Percentiles rank a stretch among this genome's conserved stretches.
Evolutionary conservation across 306 rosid genomes (phyloP).

Genomic region (Vigna mungo): DNA sequence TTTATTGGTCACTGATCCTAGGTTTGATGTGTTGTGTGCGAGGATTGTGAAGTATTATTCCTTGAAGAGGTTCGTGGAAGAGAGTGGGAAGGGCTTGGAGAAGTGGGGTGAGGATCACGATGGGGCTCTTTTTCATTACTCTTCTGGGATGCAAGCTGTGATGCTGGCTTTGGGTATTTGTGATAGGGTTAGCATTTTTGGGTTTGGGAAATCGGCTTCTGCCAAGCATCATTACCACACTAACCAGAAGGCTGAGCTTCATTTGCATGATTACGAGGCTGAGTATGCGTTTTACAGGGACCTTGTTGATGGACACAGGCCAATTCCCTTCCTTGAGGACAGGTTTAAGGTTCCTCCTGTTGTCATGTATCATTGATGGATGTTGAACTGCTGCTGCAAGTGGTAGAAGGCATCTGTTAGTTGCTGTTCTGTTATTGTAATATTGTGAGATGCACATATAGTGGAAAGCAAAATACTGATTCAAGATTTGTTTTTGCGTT

Average conservation of each 20-base stretch:
- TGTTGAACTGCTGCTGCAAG: neutral
- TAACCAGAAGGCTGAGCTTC: conserved; percentile 87
- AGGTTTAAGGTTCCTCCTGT: conserved; percentile 83
- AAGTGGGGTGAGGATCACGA: conserved; percentile 80
- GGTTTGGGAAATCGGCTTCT: conserved; percentile 80
- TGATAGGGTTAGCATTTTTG: conserved; percentile 81
- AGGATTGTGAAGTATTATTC: conserved; percentile 95
- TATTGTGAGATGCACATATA: conserved; percentile 47
- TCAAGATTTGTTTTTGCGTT: conserved; percentile 42
- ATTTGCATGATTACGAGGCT: conserved; percentile 93
- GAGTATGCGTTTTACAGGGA: conserved; percentile 86
- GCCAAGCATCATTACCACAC: conserved; percentile 96
- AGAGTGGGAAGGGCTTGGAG: conserved; percentile 69
- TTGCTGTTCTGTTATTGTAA: conserved; percentile 37
- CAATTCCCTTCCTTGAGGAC: conserved; percentile 74
- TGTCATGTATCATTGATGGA: conserved; percentile 69
- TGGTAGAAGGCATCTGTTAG: conserved; percentile 37
- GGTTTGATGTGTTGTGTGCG: conserved; percentile 76
- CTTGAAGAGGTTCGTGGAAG: conserved; percentile 75
- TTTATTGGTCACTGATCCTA: conserved; percentile 78
- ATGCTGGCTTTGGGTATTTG: conserved; percentile 92
- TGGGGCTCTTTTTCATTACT: conserved; percentile 81
- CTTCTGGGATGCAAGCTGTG: conserved; percentile 97
- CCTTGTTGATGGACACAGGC: conserved; percentile 60
- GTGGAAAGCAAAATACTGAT: conserved; percentile 39